Conservation (phyloP, 2,329 filamentous ascomycete species). For the Phialocephala subalpina region DNA sequence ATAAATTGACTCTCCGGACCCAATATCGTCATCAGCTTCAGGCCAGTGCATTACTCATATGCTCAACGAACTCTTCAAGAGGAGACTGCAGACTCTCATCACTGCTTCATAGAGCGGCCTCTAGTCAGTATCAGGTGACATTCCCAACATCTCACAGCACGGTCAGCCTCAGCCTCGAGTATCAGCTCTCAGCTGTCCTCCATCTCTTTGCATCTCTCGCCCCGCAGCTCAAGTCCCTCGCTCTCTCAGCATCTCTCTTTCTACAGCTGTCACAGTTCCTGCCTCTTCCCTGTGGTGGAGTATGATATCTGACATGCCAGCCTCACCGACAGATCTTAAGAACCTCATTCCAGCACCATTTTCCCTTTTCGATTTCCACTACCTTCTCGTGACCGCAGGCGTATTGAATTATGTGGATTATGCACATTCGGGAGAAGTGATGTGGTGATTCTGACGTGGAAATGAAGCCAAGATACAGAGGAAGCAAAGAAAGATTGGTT, state of each 20-base stretch:
- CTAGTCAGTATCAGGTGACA: neutral
- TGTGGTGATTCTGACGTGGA: neutral
- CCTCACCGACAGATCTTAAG: neutral
- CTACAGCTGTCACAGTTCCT: neutral
- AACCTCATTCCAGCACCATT: neutral
- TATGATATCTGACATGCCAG: neutral
- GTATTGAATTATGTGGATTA: neutral
- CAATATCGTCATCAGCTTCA: too few species aligned
- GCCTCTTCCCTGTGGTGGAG: neutral
- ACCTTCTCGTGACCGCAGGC: neutral
- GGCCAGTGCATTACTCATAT: too few species aligned
- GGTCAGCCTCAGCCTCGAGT: neutral
- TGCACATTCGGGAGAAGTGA: neutral
- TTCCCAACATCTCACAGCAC: neutral
- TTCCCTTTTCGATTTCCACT: neutral
- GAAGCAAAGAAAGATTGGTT: neutral
- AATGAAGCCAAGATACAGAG: neutral
- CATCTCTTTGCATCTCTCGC: neutral
- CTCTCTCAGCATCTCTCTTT: neutral
- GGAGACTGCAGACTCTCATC: neutral
- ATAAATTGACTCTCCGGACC: neutral
- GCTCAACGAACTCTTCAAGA: too few species aligned
- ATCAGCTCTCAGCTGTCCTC: neutral
- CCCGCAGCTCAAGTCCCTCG: neutral
- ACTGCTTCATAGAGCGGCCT: neutral